Conservation (phyloP, 768 basidiomycete species). For the Mycena venus region DNA sequence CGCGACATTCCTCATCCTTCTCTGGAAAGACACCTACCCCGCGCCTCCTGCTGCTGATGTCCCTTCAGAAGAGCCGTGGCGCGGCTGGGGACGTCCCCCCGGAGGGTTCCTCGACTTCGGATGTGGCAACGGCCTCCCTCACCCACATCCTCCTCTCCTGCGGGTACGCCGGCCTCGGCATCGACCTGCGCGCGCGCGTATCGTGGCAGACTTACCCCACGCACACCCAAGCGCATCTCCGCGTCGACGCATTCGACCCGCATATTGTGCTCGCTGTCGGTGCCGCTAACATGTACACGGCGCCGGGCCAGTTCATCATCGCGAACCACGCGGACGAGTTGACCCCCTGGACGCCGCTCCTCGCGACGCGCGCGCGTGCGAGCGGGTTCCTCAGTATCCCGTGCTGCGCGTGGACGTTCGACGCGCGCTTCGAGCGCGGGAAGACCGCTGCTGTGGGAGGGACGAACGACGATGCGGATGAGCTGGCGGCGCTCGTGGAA, state of each 20-base stretch:
- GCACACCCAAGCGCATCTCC: constrained; percentile 69
- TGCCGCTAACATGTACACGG: constrained; percentile 44
- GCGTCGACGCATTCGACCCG: constrained; percentile 82
- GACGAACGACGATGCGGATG: constrained; percentile 23
- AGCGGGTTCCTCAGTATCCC: constrained; percentile 88
- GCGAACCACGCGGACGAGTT: constrained; percentile 98
- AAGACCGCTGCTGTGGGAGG: constrained; percentile 40
- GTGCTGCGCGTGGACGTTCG: constrained; percentile 91
- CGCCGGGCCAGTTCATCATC: constrained; percentile 78
- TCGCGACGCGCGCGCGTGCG: constrained; percentile 72
- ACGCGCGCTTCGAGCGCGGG: constrained; percentile 71
- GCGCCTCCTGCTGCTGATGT: constrained; percentile 9
- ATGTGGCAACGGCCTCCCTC: constrained; percentile 93
- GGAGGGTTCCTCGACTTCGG: constrained; percentile 93
- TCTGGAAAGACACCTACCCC: constrained; percentile 86
- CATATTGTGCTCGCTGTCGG: constrained; percentile 38
- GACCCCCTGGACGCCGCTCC: constrained; percentile 93
- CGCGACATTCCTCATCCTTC: constrained; percentile 90
- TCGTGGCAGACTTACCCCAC: constrained; percentile 88
- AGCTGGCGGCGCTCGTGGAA: constrained; percentile 44
- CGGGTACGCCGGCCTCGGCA: constrained; percentile 87
- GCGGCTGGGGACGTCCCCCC: constrained; percentile 80
- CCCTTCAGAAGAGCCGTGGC: constrained; percentile 65
- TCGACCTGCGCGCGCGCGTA: constrained; percentile 87
- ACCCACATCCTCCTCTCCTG: constrained; percentile 88